phyloP scores from a whole-genome alignment of 257 asterid species.

The Forsythia viridissima region DNA sequence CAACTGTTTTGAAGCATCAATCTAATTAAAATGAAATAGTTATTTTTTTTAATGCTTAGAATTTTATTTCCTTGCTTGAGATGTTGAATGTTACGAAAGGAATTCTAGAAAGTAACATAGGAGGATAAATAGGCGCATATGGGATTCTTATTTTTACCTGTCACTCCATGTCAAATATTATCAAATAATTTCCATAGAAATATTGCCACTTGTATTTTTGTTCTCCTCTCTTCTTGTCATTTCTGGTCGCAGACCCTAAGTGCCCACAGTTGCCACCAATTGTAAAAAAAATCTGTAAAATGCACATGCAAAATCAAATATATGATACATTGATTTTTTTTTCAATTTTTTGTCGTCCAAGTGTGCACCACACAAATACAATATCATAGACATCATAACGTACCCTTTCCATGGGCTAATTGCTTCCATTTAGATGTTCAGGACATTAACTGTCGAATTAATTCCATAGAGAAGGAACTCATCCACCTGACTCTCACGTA shows the following conservation, averaged over 20 bases:
- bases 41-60: background rate
- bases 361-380: background rate
- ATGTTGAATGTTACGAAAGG: background rate
- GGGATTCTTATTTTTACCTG: background rate
- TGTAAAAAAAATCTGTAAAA: too few relatives aligned
- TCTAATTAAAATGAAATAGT: background rate
- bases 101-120: background rate
- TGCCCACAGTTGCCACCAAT: background rate
- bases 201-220: background rate
- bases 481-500: background rate
- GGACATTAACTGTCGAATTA: background rate
- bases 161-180: background rate
- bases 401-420: background rate
- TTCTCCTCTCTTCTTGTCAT: background rate
- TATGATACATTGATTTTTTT: background rate
- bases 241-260: background rate
- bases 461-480: background rate
- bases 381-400: background rate
- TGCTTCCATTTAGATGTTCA: background rate
- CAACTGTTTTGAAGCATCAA: background rate
- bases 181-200: background rate
- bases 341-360: background rate
- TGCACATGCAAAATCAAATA: background rate
- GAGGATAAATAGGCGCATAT: background rate
- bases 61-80: background rate